Percentiles rank a stretch among this genome's conserved stretches.
These are phyloP conservation scores for Neonectria punicea DNA, from an alignment of 2,329 filamentous ascomycete genomes.

Conservation along the genomic window DNA sequence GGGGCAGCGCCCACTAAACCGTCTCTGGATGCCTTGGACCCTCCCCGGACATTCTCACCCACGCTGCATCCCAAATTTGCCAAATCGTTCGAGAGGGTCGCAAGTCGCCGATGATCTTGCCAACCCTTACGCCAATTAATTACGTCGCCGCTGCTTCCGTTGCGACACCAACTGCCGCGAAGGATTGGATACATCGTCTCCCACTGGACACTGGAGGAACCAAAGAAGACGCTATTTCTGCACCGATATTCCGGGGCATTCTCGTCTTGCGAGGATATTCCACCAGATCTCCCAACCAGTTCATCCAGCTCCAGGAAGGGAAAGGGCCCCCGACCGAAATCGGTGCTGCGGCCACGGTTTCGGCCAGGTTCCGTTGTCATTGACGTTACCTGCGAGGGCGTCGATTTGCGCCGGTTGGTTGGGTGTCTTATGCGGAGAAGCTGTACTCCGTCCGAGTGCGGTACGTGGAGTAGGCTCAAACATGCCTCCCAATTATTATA, in stretches of 20 bases:
- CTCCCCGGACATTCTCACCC: constrained; percentile 6
- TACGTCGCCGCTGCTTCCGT: constrained; percentile 12
- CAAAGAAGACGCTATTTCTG: constrained; percentile 27
- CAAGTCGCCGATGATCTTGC: constrained; percentile 16
- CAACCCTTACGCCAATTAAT: constrained; percentile 17
- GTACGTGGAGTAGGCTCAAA: not conserved
- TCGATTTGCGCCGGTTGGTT: constrained; percentile 21
- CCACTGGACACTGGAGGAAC: not conserved
- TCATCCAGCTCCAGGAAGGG: constrained; percentile 8
- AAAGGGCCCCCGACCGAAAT: constrained; percentile 5
- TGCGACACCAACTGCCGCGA: constrained; percentile 8
- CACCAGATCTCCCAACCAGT: not conserved
- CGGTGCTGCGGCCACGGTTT: constrained; percentile 19
- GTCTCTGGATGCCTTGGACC: constrained; percentile 4
- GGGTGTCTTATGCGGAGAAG: constrained; percentile 19
- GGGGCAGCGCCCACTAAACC: constrained; percentile 27
- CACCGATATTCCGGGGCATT: constrained; percentile 32
- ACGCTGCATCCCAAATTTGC: constrained; percentile 1
- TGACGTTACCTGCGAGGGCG: constrained; percentile 4
- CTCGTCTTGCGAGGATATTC: constrained; percentile 26
- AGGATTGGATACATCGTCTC: constrained; percentile 9
- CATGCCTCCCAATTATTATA: not conserved
- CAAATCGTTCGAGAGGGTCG: constrained; percentile 20
- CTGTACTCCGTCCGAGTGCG: constrained; percentile 3
- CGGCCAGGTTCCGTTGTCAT: constrained; percentile 34